These are phyloP conservation scores for Pseudogymnoascus sp. DNA, from an alignment of 2,329 filamentous ascomycete genomes.

Conservation along the genomic window DNA sequence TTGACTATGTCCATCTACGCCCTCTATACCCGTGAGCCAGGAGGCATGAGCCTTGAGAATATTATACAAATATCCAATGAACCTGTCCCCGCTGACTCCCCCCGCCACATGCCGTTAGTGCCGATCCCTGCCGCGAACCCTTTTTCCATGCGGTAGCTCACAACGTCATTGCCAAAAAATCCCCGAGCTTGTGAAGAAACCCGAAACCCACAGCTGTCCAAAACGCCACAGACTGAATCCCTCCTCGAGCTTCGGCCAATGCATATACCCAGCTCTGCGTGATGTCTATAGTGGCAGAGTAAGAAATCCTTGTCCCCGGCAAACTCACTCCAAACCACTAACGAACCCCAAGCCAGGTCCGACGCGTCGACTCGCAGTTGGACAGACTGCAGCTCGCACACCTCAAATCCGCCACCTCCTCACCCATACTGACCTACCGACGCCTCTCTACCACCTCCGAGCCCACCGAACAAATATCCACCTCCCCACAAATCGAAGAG, in stretches of 20 bases:
- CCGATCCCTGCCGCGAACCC: background rate
- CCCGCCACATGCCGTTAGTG: background rate
- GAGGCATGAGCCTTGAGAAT: background rate
- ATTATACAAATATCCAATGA: background rate
- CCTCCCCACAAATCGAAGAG: slow-evolving; percentile 48
- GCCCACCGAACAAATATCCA: slow-evolving; percentile 26
- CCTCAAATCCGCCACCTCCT: slow-evolving; percentile 26
- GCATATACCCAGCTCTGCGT: slow-evolving; percentile 11
- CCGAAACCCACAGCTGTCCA: background rate
- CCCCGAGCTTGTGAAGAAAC: background rate
- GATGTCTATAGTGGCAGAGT: slow-evolving; percentile 44
- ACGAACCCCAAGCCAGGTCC: slow-evolving; percentile 40
- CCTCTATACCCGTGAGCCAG: background rate
- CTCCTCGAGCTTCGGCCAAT: background rate
- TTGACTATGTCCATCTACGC: background rate
- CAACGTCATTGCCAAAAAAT: slow-evolving; percentile 3
- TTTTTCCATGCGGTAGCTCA: background rate
- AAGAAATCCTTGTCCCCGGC: slow-evolving; percentile 18
- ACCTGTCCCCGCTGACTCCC: background rate
- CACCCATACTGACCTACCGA: slow-evolving; percentile 19
- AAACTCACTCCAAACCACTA: slow-evolving; percentile 7
- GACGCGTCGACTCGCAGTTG: slow-evolving; percentile 57
- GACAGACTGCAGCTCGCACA: slow-evolving; percentile 52
- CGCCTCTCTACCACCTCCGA: slow-evolving; percentile 26
- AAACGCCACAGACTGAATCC: background rate